Conservation (phyloP, 768 basidiomycete genomes). For the Pleurotus cornucopiae region DNA sequence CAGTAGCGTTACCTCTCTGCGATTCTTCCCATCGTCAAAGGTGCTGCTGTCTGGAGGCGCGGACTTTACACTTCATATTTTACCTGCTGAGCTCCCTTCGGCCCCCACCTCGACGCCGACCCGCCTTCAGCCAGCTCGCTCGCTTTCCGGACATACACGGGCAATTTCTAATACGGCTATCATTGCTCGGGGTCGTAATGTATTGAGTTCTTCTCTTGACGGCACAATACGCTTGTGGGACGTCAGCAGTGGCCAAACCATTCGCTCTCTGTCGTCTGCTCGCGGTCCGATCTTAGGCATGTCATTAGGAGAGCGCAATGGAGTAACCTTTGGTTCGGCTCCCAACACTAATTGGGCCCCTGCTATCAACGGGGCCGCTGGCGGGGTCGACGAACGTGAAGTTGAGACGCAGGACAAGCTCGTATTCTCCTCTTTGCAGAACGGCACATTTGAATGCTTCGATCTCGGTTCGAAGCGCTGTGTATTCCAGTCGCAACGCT, state of each 20-base stretch:
- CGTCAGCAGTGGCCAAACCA: conserved; percentile 47
- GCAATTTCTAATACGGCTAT: conserved; percentile 62
- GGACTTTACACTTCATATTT: conserved; percentile 64
- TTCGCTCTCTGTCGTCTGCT: conserved; percentile 38
- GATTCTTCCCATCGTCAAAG: conserved; percentile 67
- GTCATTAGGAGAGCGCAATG: conserved; percentile 32
- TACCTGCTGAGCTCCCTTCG: conserved; percentile 43
- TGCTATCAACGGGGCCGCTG: neutral
- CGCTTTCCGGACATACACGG: conserved; percentile 62
- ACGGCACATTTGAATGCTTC: conserved; percentile 51
- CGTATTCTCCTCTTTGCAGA: conserved; percentile 50
- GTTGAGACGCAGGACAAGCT: conserved; percentile 45
- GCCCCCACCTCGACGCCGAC: conserved; percentile 20
- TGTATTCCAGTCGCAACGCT: conserved; percentile 13
- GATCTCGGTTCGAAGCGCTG: conserved; percentile 43
- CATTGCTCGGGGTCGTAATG: conserved; percentile 58
- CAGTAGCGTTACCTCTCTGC: conserved; percentile 50
- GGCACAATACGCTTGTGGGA: conserved; percentile 73
- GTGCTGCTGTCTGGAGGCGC: conserved; percentile 68
- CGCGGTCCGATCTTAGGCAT: conserved; percentile 40
- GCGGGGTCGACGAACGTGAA: conserved; percentile 28
- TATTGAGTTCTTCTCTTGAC: conserved; percentile 67
- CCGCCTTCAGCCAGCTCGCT: conserved; percentile 50
- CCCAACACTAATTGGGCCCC: neutral
- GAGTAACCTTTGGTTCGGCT: neutral